These are phyloP conservation scores for Apophysomyces trapeziformis DNA, from an alignment of 371 early-diverging fungal species.

Conservation along the genomic window DNA sequence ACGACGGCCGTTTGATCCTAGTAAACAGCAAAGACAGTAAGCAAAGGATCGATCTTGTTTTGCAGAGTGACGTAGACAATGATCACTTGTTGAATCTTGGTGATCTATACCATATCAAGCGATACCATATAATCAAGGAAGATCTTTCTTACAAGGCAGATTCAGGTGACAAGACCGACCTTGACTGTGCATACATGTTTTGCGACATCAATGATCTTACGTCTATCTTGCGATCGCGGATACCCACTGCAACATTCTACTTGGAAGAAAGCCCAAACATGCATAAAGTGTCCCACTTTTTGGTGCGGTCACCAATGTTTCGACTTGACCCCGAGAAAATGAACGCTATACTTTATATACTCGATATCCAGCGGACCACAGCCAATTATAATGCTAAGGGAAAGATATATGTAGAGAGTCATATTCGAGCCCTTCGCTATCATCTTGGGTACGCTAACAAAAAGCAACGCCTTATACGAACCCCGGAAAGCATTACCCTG, in stretches of 20 bases:
- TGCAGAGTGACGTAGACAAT: background rate
- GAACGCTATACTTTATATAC: conserved; percentile 7
- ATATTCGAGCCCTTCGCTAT: conserved; percentile 17
- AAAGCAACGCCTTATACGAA: background rate
- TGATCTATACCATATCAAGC: conserved; percentile 16
- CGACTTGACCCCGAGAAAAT: conserved; percentile 2
- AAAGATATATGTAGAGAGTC: background rate
- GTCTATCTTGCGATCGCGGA: background rate
- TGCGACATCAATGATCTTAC: conserved; percentile 14
- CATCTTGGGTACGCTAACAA: conserved; percentile 3
- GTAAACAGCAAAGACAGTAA: conserved; percentile 12
- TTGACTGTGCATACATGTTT: conserved; percentile 16
- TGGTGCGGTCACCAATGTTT: background rate
- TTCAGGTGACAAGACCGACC: background rate
- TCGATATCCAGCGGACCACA: background rate
- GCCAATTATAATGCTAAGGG: background rate
- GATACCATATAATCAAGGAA: conserved; percentile 17
- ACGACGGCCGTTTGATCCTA: conserved; percentile 19
- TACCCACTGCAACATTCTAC: background rate
- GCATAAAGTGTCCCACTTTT: background rate
- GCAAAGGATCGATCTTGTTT: conserved; percentile 11
- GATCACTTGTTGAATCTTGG: conserved; percentile 11
- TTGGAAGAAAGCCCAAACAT: background rate
- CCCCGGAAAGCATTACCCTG: conserved; percentile 7
- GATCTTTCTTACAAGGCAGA: conserved; percentile 20